Percentiles rank a stretch among this genome's conserved stretches.
Conservation (phyloP, 73 alveolate species). For the Stentor roeselii region DNA sequence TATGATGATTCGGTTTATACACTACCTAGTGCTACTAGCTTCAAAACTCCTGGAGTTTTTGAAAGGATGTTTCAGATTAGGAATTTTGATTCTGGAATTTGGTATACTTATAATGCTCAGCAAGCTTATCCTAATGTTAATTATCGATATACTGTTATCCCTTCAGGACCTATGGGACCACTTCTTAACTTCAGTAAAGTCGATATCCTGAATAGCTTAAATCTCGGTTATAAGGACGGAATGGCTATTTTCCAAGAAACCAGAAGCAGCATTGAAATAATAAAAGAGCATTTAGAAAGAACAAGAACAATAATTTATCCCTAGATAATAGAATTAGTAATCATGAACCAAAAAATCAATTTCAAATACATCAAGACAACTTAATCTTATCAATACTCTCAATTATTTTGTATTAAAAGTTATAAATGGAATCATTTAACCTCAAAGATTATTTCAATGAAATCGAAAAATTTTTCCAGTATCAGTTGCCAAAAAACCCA, state of each 20-base stretch:
- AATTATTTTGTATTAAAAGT: too few species aligned
- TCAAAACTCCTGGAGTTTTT: not conserved
- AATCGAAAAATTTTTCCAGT: too few species aligned
- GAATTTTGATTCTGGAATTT: not conserved
- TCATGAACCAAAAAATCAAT: too few species aligned
- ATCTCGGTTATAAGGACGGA: not conserved
- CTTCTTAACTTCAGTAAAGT: not conserved
- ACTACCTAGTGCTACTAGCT: not conserved
- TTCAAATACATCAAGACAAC: too few species aligned
- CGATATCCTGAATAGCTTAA: not conserved
- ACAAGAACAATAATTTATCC: too few species aligned
- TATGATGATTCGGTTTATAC: not conserved
- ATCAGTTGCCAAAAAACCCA: too few species aligned
- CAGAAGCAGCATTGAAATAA: too few species aligned
- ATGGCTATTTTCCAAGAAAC: not conserved
- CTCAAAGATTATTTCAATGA: too few species aligned
- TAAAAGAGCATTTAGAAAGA: too few species aligned
- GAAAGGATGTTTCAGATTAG: not conserved
- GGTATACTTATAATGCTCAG: constrained; percentile 2
- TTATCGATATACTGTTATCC: not conserved
- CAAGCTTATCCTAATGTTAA: constrained; percentile 3
- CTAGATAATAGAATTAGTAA: too few species aligned
- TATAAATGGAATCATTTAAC: too few species aligned
- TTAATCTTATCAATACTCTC: too few species aligned
- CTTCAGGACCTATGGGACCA: not conserved